These are phyloP conservation scores for Coniochaeta ligniaria DNA, from an alignment of 2,329 filamentous ascomycete genomes.

Conservation along the genomic window DNA sequence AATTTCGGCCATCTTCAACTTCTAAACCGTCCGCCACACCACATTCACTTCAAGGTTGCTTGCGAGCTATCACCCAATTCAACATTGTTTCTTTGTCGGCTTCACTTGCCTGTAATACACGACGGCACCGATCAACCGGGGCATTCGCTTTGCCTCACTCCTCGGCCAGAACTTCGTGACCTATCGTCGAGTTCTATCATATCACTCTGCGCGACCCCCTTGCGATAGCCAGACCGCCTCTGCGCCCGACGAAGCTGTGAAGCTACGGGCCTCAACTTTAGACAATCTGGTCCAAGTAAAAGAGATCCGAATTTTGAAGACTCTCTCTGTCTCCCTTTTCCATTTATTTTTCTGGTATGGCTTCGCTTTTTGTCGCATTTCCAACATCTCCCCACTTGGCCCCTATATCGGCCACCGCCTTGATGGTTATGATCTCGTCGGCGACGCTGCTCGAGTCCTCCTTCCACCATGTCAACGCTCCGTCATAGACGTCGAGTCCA, in stretches of 20 bases:
- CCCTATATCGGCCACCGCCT: not conserved
- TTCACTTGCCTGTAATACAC: not conserved
- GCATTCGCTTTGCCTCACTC: not conserved
- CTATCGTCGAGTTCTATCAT: not conserved
- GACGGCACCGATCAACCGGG: not conserved
- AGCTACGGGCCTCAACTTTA: not conserved
- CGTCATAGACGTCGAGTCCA: not conserved
- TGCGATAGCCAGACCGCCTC: not conserved
- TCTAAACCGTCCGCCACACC: not conserved
- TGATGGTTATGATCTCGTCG: not conserved
- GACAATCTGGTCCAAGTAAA: not conserved
- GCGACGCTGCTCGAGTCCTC: not conserved
- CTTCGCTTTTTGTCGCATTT: not conserved
- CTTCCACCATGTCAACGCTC: not conserved
- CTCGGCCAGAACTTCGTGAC: not conserved
- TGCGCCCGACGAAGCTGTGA: not conserved
- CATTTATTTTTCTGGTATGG: not conserved
- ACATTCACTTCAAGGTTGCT: not conserved
- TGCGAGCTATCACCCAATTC: not conserved
- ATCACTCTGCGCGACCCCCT: not conserved
- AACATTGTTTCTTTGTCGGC: not conserved
- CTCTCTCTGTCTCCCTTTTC: no score
- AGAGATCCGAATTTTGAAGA: not conserved
- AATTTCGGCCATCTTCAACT: not conserved
- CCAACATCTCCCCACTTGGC: not conserved